A percentile compares a stretch with the other conserved stretches of the same genome.
Conservation (phyloP, 176 grass and related monocot genomes). For the Rhynchospora pubera region DNA sequence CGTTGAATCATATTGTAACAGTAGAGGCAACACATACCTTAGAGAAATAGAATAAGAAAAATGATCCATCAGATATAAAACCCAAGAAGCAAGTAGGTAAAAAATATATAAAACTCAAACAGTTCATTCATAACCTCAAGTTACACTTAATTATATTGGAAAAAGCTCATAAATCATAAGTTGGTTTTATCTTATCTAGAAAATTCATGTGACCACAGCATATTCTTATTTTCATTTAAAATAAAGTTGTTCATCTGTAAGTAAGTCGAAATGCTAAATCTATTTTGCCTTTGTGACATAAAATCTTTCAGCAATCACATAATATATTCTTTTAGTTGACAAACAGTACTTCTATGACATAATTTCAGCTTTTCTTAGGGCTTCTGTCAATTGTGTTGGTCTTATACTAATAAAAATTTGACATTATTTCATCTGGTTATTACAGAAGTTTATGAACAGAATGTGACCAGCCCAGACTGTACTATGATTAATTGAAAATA, state of each 20-base stretch:
- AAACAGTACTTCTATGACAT: background rate
- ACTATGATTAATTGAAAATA: background rate
- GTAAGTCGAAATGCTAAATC: background rate
- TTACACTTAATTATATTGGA: background rate
- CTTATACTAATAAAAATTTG: background rate
- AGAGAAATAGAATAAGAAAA: constrained; percentile 13
- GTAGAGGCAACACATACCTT: constrained; percentile 84
- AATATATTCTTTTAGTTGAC: background rate
- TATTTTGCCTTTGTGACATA: background rate
- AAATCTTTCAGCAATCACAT: background rate
- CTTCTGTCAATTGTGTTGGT: background rate
- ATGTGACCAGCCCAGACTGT: background rate
- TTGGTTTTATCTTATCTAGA: background rate
- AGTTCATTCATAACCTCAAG: background rate
- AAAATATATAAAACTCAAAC: background rate
- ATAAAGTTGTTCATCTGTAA: background rate
- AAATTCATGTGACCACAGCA: background rate
- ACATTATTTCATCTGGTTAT: background rate
- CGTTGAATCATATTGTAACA: constrained; percentile 96
- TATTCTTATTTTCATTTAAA: background rate
- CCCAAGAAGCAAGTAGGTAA: background rate
- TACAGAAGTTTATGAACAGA: background rate
- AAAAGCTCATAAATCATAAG: background rate
- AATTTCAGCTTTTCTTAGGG: background rate
- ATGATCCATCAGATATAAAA: background rate